These are phyloP conservation scores for Paraconiothyrium sp. DNA, from an alignment of 2,329 filamentous ascomycete species.

Conservation along the genomic window DNA sequence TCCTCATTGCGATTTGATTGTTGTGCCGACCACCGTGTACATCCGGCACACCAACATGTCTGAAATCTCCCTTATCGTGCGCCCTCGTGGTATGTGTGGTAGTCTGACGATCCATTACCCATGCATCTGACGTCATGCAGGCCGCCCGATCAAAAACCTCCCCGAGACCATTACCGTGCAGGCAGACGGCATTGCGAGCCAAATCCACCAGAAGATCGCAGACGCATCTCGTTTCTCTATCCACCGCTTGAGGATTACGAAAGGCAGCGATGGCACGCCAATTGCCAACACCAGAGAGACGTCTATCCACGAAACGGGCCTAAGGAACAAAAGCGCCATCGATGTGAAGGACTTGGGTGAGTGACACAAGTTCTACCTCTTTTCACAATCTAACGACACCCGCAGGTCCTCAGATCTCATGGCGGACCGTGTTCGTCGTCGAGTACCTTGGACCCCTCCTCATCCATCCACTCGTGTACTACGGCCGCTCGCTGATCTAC, in stretches of 20 bases:
- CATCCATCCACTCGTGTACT: slow-evolving; percentile 79
- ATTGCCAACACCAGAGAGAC: slow-evolving; percentile 64
- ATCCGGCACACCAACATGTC: slow-evolving; percentile 6
- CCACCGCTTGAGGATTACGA: slow-evolving; percentile 71
- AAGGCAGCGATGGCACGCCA: slow-evolving; percentile 68
- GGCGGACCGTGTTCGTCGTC: slow-evolving; percentile 93
- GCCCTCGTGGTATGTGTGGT: slow-evolving; percentile 54
- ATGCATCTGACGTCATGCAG: slow-evolving; percentile 48
- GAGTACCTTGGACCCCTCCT: slow-evolving; percentile 94
- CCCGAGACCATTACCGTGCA: slow-evolving; percentile 65
- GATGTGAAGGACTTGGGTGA: slow-evolving; percentile 94
- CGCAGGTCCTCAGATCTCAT: slow-evolving; percentile 84
- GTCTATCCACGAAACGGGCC: slow-evolving; percentile 64
- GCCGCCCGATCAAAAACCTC: slow-evolving; percentile 69
- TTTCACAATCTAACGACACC: slow-evolving; percentile 15
- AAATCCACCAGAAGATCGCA: slow-evolving; percentile 68
- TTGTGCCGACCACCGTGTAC: neutral
- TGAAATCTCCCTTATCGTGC: slow-evolving; percentile 53
- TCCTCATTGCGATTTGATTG: neutral
- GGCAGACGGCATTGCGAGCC: slow-evolving; percentile 60
- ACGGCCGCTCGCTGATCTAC: slow-evolving; percentile 78
- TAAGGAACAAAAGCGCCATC: slow-evolving; percentile 69
- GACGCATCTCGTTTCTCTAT: slow-evolving; percentile 63
- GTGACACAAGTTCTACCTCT: neutral
- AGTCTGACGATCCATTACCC: neutral